phyloP scores from a whole-genome alignment of 2,329 filamentous ascomycete genomes.

The Hypoxylon sp. region DNA sequence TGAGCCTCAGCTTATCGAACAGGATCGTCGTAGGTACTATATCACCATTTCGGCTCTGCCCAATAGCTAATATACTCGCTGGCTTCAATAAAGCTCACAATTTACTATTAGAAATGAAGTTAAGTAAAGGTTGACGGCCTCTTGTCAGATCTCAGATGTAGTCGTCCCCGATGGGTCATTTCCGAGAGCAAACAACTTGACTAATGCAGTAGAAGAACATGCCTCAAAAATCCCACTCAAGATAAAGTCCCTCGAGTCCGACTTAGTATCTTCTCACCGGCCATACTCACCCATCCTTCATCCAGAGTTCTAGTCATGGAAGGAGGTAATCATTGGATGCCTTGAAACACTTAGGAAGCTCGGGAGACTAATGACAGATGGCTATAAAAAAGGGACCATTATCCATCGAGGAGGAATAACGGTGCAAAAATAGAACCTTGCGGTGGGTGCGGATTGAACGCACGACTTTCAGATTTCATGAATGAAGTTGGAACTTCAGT shows the following conservation, averaged over 20 bases:
- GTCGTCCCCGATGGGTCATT: not conserved
- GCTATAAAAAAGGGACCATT: not conserved
- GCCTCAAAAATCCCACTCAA: not conserved
- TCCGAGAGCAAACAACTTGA: not conserved
- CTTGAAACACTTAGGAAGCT: not conserved
- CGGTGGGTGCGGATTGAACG: slow-evolving; percentile 40
- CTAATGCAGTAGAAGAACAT: not conserved
- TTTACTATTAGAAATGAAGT: not conserved
- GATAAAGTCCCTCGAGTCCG: not conserved
- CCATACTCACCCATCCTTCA: not conserved
- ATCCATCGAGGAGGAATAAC: not conserved
- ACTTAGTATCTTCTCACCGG: not conserved
- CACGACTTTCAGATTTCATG: slow-evolving; percentile 38
- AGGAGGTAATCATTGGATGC: not conserved
- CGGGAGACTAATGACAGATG: not conserved
- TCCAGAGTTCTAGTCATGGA: not conserved
- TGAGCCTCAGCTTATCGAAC: no score
- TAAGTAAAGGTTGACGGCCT: no score
- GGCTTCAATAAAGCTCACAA: not conserved
- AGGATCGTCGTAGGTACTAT: not conserved
- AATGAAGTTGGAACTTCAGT: slow-evolving; percentile 40
- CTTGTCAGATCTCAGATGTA: not conserved
- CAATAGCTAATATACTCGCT: not conserved
- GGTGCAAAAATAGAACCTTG: slow-evolving; percentile 13
- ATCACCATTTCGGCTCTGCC: not conserved